Percentiles rank a stretch among this genome's conserved stretches.
Evolutionary conservation across 768 basidiomycete genomes (phyloP).

Genomic region (Gyrodon lividus): DNA sequence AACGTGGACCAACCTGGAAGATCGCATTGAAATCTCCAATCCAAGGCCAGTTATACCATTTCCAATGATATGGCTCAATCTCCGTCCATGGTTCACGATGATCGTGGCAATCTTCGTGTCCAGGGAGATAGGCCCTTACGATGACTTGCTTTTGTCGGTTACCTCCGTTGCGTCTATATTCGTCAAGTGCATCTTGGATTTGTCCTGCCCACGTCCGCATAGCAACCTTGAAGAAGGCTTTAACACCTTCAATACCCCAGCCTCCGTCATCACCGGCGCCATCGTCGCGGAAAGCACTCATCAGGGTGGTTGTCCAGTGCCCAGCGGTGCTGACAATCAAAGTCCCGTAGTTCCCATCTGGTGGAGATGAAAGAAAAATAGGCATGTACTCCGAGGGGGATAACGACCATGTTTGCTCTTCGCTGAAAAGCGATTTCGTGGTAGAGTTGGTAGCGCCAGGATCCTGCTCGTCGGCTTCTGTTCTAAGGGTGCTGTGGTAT

Average conservation of each 20-base stretch:
- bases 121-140: constrained; percentile 60
- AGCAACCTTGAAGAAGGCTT: constrained; percentile 57
- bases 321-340: constrained; percentile 64
- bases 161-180: constrained; percentile 30
- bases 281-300: constrained; percentile 42
- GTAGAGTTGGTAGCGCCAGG: constrained; percentile 23
- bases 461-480: constrained; percentile 16
- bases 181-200: constrained; percentile 46
- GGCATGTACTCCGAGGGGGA: constrained; percentile 53
- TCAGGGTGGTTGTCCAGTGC: constrained; percentile 64
- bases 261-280: constrained; percentile 33
- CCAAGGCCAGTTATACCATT: constrained; percentile 66
- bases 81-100: constrained; percentile 44
- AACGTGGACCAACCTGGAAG: constrained; percentile 48
- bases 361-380: constrained; percentile 44
- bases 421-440: constrained; percentile 46
- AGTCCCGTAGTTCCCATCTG: constrained; percentile 55
- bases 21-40: constrained; percentile 56
- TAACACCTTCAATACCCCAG: constrained; percentile 52
- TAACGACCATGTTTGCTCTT: constrained; percentile 54
- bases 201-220: constrained; percentile 54
- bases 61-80: constrained; percentile 42
- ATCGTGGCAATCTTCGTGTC: constrained; percentile 65
- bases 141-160: constrained; percentile 44
- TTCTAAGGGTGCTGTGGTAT: constrained; percentile 32